A percentile compares a stretch with the other conserved stretches of the same genome.
Evolutionary conservation across 148 eudicot species (phyloP).

Genomic region (Oxyria digyna): DNA sequence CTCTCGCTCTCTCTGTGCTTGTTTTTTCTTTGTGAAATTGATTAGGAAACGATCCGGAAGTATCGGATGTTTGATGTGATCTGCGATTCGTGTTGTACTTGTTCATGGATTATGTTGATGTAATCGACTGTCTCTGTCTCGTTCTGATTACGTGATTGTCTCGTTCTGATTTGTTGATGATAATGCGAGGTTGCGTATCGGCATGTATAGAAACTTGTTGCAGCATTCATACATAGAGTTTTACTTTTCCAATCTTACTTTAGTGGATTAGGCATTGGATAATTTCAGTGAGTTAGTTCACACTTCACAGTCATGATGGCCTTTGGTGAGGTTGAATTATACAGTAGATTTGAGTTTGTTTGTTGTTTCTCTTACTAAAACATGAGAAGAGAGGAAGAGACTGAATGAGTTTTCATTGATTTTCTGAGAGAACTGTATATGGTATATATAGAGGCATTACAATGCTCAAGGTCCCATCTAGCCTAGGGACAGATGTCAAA

Average conservation of each 20-base stretch:
- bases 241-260: not conserved
- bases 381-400: too few species aligned
- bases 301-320: not conserved
- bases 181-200: too few species aligned
- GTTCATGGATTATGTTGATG: not conserved
- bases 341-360: too few species aligned
- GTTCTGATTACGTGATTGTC: not conserved
- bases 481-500: too few species aligned
- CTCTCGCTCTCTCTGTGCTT: not conserved
- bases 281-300: not conserved
- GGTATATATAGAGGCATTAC: too few species aligned
- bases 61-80: slow-evolving; percentile 4
- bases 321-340: not conserved
- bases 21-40: not conserved
- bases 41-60: not conserved
- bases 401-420: too few species aligned
- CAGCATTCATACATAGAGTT: not conserved
- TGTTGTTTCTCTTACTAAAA: not conserved
- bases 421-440: too few species aligned
- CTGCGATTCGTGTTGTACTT: slow-evolving; percentile 2
- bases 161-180: not conserved
- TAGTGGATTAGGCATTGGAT: not conserved
- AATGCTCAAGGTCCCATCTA: too few species aligned
- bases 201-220: too few species aligned
- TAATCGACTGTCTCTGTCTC: not conserved